Base-by-base conservation (phyloP, 306 rosid species). In the Styphnolobium japonicum region DNA sequence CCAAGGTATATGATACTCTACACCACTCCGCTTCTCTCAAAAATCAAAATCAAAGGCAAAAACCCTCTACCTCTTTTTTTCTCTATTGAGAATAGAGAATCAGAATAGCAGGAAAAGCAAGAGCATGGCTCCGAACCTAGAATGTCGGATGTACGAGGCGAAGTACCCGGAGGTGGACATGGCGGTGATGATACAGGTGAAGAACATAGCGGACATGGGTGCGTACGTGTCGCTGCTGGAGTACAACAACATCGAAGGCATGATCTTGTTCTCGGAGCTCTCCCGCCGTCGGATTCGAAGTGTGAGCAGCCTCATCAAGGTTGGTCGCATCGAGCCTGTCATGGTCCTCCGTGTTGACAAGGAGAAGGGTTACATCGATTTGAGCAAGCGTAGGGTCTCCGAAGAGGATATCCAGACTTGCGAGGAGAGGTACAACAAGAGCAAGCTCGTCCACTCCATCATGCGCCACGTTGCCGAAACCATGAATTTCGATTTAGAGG, bases 391-490 rank as follows among this genome's bases (percentile, higher is more conserved):
- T 18, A 85, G 99, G 71, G 99, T 95, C 18, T 93, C 99, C 1
- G 99, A 93, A 70, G 99, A 93, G 82, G 99, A 95, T 53, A 95
- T 90, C 2, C 89, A 88, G 58, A 73, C 97, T 6, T 95, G 99
- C 18, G 98, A 95, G 61, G 99, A 95, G 85, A 80, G 99, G 70
- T 95, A 92, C 69, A 95, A 95, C 69, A 95, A 93, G 97, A 95
- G 99, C 89, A 95, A 95, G 86, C 97, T 95, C 14, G 97, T 95
- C 6, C 99, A 93, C 82, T 93, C 96, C 60, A 95, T 95, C 40
- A 95, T 95, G 99, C 98, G 97, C 21, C 99, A 93, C 48, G 98
- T 93, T 5, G 98, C 97, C 5, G 99, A 95, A 85, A 93, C 99
- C 29, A 73, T 90, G 71, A 64, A 51, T 21, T 73, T 87, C 73